phyloP scores from a whole-genome alignment of 2,329 filamentous ascomycete species.

The Furcasterigmium furcatum region DNA sequence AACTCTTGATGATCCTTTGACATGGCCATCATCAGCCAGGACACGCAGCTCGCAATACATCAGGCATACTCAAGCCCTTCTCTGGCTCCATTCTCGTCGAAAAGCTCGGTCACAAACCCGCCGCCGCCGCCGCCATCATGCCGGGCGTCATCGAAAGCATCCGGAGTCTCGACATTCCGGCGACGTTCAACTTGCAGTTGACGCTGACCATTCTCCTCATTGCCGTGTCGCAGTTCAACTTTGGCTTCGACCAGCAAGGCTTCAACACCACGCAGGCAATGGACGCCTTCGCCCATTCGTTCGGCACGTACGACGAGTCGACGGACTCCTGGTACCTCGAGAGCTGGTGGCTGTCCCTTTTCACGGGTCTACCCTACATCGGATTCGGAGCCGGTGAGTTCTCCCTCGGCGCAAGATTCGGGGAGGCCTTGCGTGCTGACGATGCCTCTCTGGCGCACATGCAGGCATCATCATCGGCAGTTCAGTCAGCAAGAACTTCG shows the following conservation, averaged over 20 bases:
- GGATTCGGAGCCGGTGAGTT: too few relatives aligned
- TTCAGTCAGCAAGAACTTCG: slow-evolving; percentile 21
- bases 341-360: slow-evolving; percentile 28
- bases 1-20: too few relatives aligned
- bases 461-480: slow-evolving; percentile 22
- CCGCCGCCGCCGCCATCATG: too few relatives aligned
- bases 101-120: too few relatives aligned
- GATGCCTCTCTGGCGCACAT: too few relatives aligned
- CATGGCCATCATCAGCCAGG: too few relatives aligned
- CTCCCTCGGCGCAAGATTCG: too few relatives aligned
- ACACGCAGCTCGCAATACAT: too few relatives aligned
- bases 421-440: too few relatives aligned
- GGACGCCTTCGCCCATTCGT: slow-evolving; percentile 25
- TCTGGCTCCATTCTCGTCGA: too few relatives aligned
- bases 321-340: slow-evolving; percentile 18
- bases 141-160: too few relatives aligned
- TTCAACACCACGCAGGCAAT: slow-evolving; percentile 32
- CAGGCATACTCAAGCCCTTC: too few relatives aligned
- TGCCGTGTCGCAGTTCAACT: slow-evolving; percentile 31
- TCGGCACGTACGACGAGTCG: slow-evolving; percentile 22
- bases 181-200: slow-evolving; percentile 12
- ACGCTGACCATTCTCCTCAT: slow-evolving; percentile 17
- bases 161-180: background rate
- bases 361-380: slow-evolving; percentile 28
- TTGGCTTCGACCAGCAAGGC: slow-evolving; percentile 32